Percentiles rank a stretch among this genome's conserved stretches.
Conservation (phyloP, 768 basidiomycete species). For the Agaricus bisporus region DNA sequence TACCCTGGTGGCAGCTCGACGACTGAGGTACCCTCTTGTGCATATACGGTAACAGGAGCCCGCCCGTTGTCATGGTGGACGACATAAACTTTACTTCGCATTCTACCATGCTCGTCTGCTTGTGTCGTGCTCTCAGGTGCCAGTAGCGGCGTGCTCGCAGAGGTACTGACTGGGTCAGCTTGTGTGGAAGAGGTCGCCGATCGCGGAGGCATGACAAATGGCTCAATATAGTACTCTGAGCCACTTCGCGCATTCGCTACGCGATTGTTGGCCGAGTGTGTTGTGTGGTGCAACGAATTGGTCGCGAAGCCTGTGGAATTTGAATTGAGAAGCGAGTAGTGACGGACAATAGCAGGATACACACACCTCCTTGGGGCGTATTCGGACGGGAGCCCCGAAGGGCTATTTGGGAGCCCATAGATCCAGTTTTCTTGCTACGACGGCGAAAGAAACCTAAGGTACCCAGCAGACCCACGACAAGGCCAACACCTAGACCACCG, state of each 20-base stretch:
- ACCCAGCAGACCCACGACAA: constrained; percentile 24
- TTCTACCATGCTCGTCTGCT: constrained; percentile 4
- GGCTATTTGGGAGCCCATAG: constrained; percentile 21
- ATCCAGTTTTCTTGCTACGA: constrained; percentile 17
- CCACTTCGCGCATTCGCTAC: not conserved
- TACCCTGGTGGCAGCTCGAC: constrained; percentile 58
- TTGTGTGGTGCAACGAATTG: constrained; percentile 15
- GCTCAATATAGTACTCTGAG: constrained; percentile 36
- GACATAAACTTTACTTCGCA: constrained; percentile 39
- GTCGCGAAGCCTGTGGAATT: constrained; percentile 14
- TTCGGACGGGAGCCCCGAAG: constrained; percentile 17
- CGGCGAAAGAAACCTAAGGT: constrained; percentile 28
- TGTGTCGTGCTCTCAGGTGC: constrained; percentile 9
- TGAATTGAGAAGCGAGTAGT: constrained; percentile 22
- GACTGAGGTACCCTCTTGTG: constrained; percentile 47
- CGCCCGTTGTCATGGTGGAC: constrained; percentile 57
- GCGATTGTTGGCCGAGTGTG: not conserved
- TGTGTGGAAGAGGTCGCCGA: constrained; percentile 6
- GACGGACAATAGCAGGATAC: constrained; percentile 12
- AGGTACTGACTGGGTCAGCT: constrained; percentile 11
- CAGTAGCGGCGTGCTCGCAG: constrained; percentile 4
- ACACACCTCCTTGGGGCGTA: constrained; percentile 18
- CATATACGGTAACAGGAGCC: constrained; percentile 53
- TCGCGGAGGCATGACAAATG: constrained; percentile 29
- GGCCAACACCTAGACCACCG: constrained; percentile 33